Evolutionary conservation across 2,329 filamentous ascomycete genomes (phyloP).

Genomic region (Trematosphaeria pertusa): DNA sequence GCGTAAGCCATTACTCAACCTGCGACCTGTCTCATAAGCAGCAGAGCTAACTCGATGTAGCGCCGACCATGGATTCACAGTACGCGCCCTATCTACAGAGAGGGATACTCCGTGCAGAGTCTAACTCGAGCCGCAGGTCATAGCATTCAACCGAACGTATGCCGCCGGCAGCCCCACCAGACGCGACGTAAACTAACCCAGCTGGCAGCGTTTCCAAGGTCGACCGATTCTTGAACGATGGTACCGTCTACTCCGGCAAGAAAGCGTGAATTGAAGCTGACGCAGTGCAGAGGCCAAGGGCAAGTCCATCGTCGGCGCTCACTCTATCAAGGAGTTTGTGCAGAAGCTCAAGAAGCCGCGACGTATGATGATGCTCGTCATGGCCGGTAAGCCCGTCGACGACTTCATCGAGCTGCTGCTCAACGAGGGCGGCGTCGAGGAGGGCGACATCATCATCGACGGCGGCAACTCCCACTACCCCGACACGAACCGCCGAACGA

Average conservation of each 20-base stretch:
- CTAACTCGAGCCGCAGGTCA: constrained; percentile 55
- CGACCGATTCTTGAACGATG: constrained; percentile 86
- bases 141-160: constrained; percentile 94
- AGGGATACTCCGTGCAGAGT: constrained; percentile 5
- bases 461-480: constrained; percentile 99
- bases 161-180: constrained; percentile 4
- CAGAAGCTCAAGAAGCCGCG: constrained; percentile 96
- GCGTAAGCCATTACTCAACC: constrained; percentile 46
- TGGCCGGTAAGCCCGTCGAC: constrained; percentile 97
- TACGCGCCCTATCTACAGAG: constrained; percentile 18
- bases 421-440: constrained; percentile 51
- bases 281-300: constrained; percentile 60
- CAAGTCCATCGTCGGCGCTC: constrained; percentile 93
- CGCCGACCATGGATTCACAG: constrained; percentile 78
- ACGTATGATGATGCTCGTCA: constrained; percentile 97
- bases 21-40: constrained; percentile 19
- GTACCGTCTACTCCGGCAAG: constrained; percentile 53
- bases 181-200: constrained; percentile 28
- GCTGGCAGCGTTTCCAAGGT: constrained; percentile 79
- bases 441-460: constrained; percentile 97
- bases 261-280: constrained; percentile 30
- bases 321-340: constrained; percentile 93
- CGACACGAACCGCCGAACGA: constrained; percentile 95
- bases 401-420: constrained; percentile 98
- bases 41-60: constrained; percentile 39